Evolutionary conservation across 805 yeast species (phyloP), one percentile per base, ranked within the genome.

Genomic region (Yarrowia alimentaria): DNA sequence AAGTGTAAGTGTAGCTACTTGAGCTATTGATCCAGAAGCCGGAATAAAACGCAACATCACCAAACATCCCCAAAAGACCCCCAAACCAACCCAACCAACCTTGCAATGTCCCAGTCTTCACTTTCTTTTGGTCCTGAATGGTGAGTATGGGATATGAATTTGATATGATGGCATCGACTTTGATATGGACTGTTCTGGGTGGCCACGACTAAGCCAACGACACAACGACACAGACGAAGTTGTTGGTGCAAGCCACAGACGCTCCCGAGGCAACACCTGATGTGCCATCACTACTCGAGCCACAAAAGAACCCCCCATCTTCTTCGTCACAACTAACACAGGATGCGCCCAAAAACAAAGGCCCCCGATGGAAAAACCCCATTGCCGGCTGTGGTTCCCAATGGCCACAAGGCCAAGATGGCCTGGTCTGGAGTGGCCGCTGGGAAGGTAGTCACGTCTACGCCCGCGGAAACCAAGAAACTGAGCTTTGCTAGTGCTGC

Each of bases 71-170:
- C 30, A 45, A 8, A 12, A 10, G n/a, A 8, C 30, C 3, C 2
- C 26, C 6, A 19, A 10, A n/a, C 24, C 42, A 32, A 17, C 47
- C 19, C 12, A 32, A 12, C 5, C 30, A 9, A 10, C 21, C 17
- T 22, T 21, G 29, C 34, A 40, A 42, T 45, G 42, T 30, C 52
- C 28, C 48, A 52, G 53, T 49, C 54, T 20, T 53, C 47, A 25
- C 33, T 50, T 16, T 37, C 49, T 38, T 52, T 52, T 31, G 51
- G 50, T 49, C 50, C 47, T 17, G 54, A 51, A 38, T 53, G 51
- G 40, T 53, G 43, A 32, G 47, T 24, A 21, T 20, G 12, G 11
- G 24, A 16, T 20, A 5, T 24, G 35, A 19, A 13, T 18, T 31
- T 17, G 10, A 31, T n/a, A n/a, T n/a, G n/a, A n/a, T n/a, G n/a